Evolutionary conservation across 164 flowering plant species (phyloP), one percentile per base, ranked within the genome.

Genomic region (Cinnamomum chago): DNA sequence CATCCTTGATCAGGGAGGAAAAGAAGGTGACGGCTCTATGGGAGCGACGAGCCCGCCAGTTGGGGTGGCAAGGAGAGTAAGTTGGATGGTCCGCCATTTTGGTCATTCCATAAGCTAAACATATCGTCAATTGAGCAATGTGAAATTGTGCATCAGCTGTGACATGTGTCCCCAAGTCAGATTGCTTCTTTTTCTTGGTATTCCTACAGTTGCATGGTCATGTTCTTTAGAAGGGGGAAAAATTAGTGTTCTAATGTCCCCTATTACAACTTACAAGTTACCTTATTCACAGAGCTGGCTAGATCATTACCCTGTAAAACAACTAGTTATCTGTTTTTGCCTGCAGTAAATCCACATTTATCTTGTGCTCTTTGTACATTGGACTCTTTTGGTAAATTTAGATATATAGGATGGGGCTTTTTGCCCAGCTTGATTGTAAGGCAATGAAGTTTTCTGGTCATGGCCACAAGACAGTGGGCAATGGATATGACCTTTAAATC

Each of bases 61-160:
- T 92, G 78, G 98, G 97, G 52, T 94, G 94, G 94, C 84, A 85
- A 76, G 95, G 90, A 28, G 84, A 82, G 70, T 88, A 85, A 55
- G 17, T 55, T 1, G n/a, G 67, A 64, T 64, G 9, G 9, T 2
- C 47, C 17, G 4, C 15, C 67, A 65, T n/a, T 13, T 2, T 15
- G 7, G 28, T 17, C 50, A 28, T 15, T 27, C 33, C n/a, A 28
- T 67, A 23, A 27, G 33, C 69, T 28, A 13, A 28, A 18, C 50
- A 33, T 28, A 6, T 67, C 7, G 27, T 23, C 24, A 7, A 65
- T 65, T 25, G 24, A 28, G 40, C 20, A 27, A 67, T 30, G 40
- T 30, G 35, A 30, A 30, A 30, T 30, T 30, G 35, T 17, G 23
- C 69, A 0, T 33, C 69, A 67, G 47, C 69, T 67, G 69, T 67